These are phyloP conservation scores for Blepharisma japonicum DNA, from an alignment of 73 alveolate genomes.

Conservation along the genomic window DNA sequence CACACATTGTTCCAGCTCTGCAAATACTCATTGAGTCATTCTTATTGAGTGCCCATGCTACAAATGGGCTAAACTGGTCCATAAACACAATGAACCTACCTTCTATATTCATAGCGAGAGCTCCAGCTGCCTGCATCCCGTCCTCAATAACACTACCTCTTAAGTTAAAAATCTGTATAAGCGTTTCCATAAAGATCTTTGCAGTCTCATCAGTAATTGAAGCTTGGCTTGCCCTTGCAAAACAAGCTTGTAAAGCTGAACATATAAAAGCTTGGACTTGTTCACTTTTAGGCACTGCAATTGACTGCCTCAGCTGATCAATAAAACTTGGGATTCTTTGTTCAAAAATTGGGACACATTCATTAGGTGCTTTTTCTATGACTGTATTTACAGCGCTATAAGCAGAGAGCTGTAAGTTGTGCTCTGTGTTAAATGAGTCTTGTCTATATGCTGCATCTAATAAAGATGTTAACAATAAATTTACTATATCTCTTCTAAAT, in stretches of 20 bases:
- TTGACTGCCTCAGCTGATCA: not conserved
- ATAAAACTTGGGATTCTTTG: not conserved
- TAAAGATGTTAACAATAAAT: not conserved
- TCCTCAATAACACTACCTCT: not conserved
- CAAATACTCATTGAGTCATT: not conserved
- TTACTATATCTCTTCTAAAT: not conserved
- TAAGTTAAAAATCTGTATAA: not conserved
- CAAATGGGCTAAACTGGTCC: not conserved
- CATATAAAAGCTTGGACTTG: not conserved
- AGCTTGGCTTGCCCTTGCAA: not conserved
- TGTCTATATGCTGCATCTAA: not conserved
- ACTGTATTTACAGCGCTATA: not conserved
- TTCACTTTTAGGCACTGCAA: not conserved
- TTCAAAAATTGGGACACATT: not conserved
- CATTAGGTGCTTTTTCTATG: constrained; percentile 4
- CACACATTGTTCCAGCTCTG: constrained; percentile 5
- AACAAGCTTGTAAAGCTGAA: not conserved
- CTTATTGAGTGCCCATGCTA: constrained; percentile 19
- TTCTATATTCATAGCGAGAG: not conserved
- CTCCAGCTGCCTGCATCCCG: constrained; percentile 3
- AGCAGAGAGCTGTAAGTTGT: constrained; percentile 6
- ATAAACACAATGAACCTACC: not conserved
- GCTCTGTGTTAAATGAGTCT: constrained; percentile 4
- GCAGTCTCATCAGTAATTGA: constrained; percentile 4
- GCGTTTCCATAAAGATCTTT: not conserved